These are phyloP conservation scores for Mucor piriformis DNA, from an alignment of 371 early-diverging fungal genomes.

Conservation along the genomic window DNA sequence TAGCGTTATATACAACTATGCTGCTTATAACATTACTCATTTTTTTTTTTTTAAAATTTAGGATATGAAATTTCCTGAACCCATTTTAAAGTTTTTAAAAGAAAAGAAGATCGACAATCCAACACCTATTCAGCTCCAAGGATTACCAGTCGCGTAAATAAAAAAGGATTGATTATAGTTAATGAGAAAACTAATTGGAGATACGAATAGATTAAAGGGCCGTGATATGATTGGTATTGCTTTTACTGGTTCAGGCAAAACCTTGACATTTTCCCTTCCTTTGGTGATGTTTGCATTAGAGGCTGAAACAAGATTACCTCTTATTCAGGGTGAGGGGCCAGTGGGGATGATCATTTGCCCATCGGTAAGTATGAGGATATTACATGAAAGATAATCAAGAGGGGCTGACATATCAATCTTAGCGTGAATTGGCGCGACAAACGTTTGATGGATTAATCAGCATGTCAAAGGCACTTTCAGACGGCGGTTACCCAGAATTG, in stretches of 20 bases:
- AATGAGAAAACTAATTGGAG: not conserved
- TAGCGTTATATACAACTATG: too few relatives aligned
- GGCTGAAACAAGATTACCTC: constrained; percentile 76
- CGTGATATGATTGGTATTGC: constrained; percentile 96
- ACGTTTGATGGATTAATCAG: constrained; percentile 76
- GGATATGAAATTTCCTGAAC: constrained; percentile 79
- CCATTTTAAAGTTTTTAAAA: constrained; percentile 82
- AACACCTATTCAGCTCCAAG: constrained; percentile 98
- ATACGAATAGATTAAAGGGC: constrained; percentile 59
- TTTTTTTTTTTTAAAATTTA: constrained; percentile 15
- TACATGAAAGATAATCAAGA: constrained; percentile 24
- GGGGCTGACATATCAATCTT: constrained; percentile 13
- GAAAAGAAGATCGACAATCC: constrained; percentile 86
- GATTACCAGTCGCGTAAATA: constrained; percentile 72
- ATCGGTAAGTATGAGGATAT: constrained; percentile 51
- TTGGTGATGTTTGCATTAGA: constrained; percentile 81
- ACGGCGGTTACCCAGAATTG: constrained; percentile 73
- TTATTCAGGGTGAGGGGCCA: constrained; percentile 90
- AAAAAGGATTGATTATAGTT: not conserved
- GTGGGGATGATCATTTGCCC: constrained; percentile 89
- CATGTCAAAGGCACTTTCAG: constrained; percentile 66
- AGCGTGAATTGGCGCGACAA: constrained; percentile 85
- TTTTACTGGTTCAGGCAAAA: constrained; percentile 99
- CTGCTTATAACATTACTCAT: not conserved
- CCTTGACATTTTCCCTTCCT: constrained; percentile 95